phyloP scores from a whole-genome alignment of 495 filamentous ascomycete genomes.

The Xylaria sp. region DNA sequence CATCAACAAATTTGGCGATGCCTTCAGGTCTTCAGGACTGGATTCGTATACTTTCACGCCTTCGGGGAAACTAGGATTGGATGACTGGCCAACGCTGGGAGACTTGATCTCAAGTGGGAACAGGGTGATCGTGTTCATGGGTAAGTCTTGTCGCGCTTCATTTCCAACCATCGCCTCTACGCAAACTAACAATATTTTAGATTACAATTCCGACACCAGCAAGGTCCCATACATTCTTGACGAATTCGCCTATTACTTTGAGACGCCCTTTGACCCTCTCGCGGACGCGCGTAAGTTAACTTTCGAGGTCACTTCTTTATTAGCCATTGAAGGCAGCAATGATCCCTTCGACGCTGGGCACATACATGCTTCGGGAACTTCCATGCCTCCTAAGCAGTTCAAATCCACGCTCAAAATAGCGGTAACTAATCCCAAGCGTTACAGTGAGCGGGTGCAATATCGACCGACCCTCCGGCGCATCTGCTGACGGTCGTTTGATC shows the following conservation, averaged over 20 bases:
- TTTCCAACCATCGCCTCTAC: not conserved
- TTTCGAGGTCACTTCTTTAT: not conserved
- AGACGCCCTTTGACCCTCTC: conserved; percentile 70
- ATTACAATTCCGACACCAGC: conserved; percentile 78
- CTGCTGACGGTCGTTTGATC: conserved; percentile 67
- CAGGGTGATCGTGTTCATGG: conserved; percentile 49
- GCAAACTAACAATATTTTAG: conserved; percentile 40
- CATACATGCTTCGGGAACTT: not conserved
- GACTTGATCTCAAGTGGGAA: conserved; percentile 67
- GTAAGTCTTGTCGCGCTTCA: conserved; percentile 28
- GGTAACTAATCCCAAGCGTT: not conserved
- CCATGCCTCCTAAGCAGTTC: not conserved
- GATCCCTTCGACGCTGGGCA: not conserved
- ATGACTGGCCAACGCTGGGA: conserved; percentile 78
- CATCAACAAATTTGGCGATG: conserved; percentile 64
- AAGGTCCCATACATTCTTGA: conserved; percentile 72
- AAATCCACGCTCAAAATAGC: not conserved
- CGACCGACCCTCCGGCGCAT: conserved; percentile 62
- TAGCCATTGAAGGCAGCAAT: not conserved
- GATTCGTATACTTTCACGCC: conserved; percentile 69
- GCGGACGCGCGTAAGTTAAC: conserved; percentile 46
- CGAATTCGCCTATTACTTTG: conserved; percentile 73
- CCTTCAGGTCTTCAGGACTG: conserved; percentile 68
- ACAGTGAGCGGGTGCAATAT: conserved; percentile 62
- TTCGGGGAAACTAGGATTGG: conserved; percentile 63